These are phyloP conservation scores for Coemansia sp. DNA, from an alignment of 192 early-diverging fungal species.

Conservation along the genomic window DNA sequence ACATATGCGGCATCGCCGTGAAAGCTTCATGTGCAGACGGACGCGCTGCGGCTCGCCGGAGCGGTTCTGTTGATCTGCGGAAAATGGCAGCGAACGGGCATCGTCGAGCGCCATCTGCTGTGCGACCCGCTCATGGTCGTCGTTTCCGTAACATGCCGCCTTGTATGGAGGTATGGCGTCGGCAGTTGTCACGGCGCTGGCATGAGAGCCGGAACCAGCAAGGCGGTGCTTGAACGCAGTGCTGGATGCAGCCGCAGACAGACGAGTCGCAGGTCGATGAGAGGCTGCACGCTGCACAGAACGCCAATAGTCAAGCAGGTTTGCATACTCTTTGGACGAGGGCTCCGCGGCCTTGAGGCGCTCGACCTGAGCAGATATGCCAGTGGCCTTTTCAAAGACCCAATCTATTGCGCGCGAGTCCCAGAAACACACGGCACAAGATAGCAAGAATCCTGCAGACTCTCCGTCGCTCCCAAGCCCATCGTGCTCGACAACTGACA, in stretches of 20 bases:
- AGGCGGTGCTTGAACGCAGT: slow-evolving; percentile 33
- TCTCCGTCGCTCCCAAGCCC: slow-evolving; percentile 11
- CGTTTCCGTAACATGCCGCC: slow-evolving; percentile 13
- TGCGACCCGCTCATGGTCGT: slow-evolving; percentile 15
- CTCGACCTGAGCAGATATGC: slow-evolving; percentile 87
- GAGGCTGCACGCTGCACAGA: slow-evolving; percentile 60
- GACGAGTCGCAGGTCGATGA: slow-evolving; percentile 7
- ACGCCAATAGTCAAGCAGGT: slow-evolving; percentile 83
- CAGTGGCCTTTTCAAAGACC: slow-evolving; percentile 91
- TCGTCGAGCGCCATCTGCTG: slow-evolving; percentile 19
- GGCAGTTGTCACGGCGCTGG: not conserved
- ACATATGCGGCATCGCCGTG: slow-evolving; percentile 83
- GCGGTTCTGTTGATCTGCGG: slow-evolving; percentile 40
- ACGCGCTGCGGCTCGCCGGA: slow-evolving; percentile 71
- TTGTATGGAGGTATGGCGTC: slow-evolving; percentile 23
- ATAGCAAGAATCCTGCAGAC: slow-evolving; percentile 64
- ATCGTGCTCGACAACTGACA: slow-evolving; percentile 66
- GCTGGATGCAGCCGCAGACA: not conserved
- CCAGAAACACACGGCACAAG: slow-evolving; percentile 90
- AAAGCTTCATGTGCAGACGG: slow-evolving; percentile 80
- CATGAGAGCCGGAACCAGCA: not conserved
- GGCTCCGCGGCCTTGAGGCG: slow-evolving; percentile 66
- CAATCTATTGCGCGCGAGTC: slow-evolving; percentile 88
- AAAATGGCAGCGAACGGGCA: slow-evolving; percentile 53
- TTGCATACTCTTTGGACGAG: slow-evolving; percentile 79